Conservation (phyloP, 2,329 filamentous ascomycete genomes). For the Lachnellula occidentalis region DNA sequence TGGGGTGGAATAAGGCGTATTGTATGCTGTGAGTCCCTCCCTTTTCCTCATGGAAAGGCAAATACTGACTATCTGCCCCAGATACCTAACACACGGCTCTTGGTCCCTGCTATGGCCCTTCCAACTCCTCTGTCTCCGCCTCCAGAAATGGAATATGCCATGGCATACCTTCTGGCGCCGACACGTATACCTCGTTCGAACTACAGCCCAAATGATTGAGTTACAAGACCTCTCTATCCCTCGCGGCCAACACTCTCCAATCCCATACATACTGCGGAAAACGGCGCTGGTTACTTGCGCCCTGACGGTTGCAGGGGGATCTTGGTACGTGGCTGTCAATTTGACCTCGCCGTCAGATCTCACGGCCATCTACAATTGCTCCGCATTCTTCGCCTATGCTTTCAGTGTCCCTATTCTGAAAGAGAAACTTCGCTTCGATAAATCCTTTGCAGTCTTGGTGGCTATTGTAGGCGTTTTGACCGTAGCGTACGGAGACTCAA, state of each 20-base stretch:
- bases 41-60: conserved; percentile 1
- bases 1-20: conserved; percentile 98
- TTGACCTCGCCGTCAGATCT: conserved; percentile 89
- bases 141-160: conserved; percentile 71
- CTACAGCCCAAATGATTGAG: conserved; percentile 80
- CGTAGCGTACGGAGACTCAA: conserved; percentile 86
- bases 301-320: conserved; percentile 83
- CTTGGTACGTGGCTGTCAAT: conserved; percentile 94
- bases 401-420: conserved; percentile 88
- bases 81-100: conserved; percentile 86
- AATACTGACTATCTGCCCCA: conserved; percentile 26
- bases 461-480: conserved; percentile 87
- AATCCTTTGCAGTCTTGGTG: conserved; percentile 78
- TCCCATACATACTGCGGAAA: conserved; percentile 71
- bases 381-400: conserved; percentile 95
- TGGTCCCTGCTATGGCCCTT: conserved; percentile 87
- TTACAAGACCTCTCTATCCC: conserved; percentile 66
- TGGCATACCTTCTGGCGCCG: conserved; percentile 84
- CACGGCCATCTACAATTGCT: conserved; percentile 99
- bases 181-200: conserved; percentile 56
- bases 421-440: conserved; percentile 78
- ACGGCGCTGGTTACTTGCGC: conserved; percentile 79
- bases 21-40: conserved; percentile 76
- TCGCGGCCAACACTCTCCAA: conserved; percentile 44
- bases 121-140: conserved; percentile 72